Percentiles rank a stretch among this genome's conserved stretches.
Conservation (phyloP, 257 asterid genomes). For the Striga asiatica region DNA sequence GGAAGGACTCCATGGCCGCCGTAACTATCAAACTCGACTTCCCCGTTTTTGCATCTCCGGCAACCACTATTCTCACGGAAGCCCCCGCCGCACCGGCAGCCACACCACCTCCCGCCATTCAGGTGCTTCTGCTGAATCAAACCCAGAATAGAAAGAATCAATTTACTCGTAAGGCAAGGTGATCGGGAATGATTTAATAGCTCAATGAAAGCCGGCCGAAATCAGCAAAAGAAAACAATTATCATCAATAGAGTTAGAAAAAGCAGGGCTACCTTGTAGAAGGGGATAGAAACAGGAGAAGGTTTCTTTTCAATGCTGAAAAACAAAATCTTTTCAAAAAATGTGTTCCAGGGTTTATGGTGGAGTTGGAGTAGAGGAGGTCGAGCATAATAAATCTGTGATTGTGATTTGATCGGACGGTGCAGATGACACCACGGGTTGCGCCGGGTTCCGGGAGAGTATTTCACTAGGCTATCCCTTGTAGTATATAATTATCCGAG, state of each 20-base stretch:
- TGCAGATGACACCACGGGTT: too few relatives aligned
- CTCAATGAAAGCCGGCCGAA: not conserved
- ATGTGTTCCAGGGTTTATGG: not conserved
- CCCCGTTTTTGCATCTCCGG: constrained; percentile 88
- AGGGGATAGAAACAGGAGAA: not conserved
- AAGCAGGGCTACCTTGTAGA: not conserved
- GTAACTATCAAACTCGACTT: constrained; percentile 81
- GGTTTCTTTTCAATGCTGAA: not conserved
- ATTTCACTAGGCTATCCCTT: too few relatives aligned
- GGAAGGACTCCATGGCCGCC: constrained; percentile 71
- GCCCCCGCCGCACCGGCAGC: constrained; percentile 36
- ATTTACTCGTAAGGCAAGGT: not conserved
- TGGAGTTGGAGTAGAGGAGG: not conserved
- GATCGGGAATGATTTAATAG: not conserved
- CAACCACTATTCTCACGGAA: constrained; percentile 75
- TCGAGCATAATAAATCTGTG: too few relatives aligned
- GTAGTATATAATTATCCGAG: too few relatives aligned
- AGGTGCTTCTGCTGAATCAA: constrained; percentile 18
- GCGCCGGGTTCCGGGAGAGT: too few relatives aligned
- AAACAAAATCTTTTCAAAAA: not conserved
- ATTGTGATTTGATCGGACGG: too few relatives aligned
- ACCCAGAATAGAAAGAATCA: not conserved
- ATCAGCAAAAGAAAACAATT: not conserved
- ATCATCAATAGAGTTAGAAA: not conserved
- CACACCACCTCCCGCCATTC: constrained; percentile 72